Conservation (phyloP, 176 grass and related monocot species). For the Oropetium thomaeum region DNA sequence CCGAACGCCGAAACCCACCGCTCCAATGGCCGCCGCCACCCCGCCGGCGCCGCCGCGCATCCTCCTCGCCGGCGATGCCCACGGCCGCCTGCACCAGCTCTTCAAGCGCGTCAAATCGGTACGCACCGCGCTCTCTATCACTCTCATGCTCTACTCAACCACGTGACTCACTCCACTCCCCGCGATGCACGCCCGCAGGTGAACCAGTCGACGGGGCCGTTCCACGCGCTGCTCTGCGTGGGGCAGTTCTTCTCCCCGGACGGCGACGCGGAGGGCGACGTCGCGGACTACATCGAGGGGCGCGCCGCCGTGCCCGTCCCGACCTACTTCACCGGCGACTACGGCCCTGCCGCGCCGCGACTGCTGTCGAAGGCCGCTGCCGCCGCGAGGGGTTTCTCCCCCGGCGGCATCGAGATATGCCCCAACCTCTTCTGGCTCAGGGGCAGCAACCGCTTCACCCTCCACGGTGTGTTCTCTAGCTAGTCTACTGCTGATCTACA, state of each 20-base stretch:
- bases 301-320: constrained; percentile 70
- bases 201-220: constrained; percentile 84
- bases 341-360: constrained; percentile 49
- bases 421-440: constrained; percentile 89
- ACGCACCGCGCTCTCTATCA: neutral
- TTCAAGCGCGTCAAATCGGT: constrained; percentile 89
- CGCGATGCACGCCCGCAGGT: constrained; percentile 37
- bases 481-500: neutral
- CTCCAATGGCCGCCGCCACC: constrained; percentile 44
- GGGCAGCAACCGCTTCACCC: constrained; percentile 75
- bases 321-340: constrained; percentile 94
- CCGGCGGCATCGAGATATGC: constrained; percentile 72
- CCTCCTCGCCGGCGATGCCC: constrained; percentile 80
- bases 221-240: constrained; percentile 80
- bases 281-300: constrained; percentile 73
- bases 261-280: constrained; percentile 38
- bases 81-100: constrained; percentile 70
- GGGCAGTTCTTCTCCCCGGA: constrained; percentile 84
- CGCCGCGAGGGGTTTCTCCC: constrained; percentile 38
- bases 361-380: constrained; percentile 58
- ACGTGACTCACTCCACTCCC: too few relatives aligned
- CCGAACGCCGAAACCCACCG: neutral
- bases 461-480: constrained; percentile 48
- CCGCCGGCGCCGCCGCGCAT: constrained; percentile 53
- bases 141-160: too few relatives aligned